Evolutionary conservation across 208 protist species (phyloP), one percentile per base, ranked within the genome.

Genomic region (Leishmania martiniquensis): DNA sequence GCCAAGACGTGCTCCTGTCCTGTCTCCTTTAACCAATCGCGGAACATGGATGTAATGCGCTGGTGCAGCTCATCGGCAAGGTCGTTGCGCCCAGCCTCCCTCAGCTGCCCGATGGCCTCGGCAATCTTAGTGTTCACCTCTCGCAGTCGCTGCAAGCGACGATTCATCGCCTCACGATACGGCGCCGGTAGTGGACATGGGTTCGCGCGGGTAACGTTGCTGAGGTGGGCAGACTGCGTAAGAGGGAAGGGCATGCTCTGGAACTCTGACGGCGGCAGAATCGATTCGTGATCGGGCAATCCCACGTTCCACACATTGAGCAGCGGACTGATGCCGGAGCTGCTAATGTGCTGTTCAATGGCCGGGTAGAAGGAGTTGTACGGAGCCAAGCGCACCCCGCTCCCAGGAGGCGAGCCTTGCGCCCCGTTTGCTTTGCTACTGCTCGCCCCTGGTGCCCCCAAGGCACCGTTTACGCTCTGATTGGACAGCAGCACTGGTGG

Each of bases 291-390:
- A 13, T 89, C 89, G 1, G 93, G 92, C 32, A 97, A 74, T 1
- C 93, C 95, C 15, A 90, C 89, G 70, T 97, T 96, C 92, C 92
- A 98, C 2, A 98, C 73, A 74, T 97, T 98, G 20, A 98, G 87
- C 63, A 90, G 86, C 13, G 95, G 95, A 67, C 88, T 98, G 32
- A 98, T 89, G 54, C 95, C 95, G 0, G 95, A 91, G 70, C 59
- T 85, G 62, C 84, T 88, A 68, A 96, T 87, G 81, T 98, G 87
- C 84, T 96, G 87, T 80, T 96, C 92, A 42, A 98, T 83, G 20
- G 90, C 94, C 4, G 91, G 88, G 78, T 98, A 98, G 70, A 93
- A 88, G 2, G 95, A 93, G 86, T 98, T 98, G 79, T 98, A 98
- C 45, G 95, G 95, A 1, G 95, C 95, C 42, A 98, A 93, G 15